Percentiles rank a stretch among this genome's conserved stretches.
Conservation (phyloP, 495 filamentous ascomycete species). For the Aspergillus steynii region DNA sequence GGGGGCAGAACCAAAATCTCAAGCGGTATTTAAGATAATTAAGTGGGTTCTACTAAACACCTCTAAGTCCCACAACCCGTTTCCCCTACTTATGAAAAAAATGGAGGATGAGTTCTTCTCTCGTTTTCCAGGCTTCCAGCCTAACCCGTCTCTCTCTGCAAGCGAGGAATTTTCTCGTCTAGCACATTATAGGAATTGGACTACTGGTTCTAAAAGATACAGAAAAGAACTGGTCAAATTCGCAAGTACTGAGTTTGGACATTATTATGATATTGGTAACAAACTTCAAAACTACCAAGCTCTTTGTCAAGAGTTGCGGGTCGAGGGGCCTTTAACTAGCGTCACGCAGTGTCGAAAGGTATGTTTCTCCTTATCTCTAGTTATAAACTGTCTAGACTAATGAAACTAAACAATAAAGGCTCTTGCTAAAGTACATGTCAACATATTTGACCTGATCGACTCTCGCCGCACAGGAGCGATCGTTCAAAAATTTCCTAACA, state of each 20-base stretch:
- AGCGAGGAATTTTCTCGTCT: conserved; percentile 10
- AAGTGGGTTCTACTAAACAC: too few relatives aligned
- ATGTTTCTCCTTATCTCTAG: conserved; percentile 4
- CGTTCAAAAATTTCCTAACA: conserved; percentile 11
- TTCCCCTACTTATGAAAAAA: too few relatives aligned
- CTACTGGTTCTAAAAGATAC: conserved; percentile 9
- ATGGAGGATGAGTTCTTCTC: conserved; percentile 8
- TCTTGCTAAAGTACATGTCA: conserved; percentile 14
- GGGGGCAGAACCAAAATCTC: too few relatives aligned
- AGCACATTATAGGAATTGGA: conserved; percentile 10
- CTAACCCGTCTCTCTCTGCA: conserved; percentile 8
- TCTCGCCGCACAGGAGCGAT: conserved; percentile 9
- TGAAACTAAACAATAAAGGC: conserved; percentile 8
- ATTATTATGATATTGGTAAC: conserved; percentile 8
- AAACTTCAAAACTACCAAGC: conserved; percentile 8
- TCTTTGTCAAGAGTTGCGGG: conserved; percentile 8
- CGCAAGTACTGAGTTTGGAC: conserved; percentile 9
- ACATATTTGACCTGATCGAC: conserved; percentile 13
- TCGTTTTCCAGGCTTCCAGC: conserved; percentile 11
- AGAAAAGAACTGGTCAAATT: conserved; percentile 11
- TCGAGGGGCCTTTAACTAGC: conserved; percentile 9
- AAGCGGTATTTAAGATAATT: too few relatives aligned
- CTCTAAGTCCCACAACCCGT: too few relatives aligned
- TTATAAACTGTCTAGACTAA: background rate
- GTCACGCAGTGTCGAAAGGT: conserved; percentile 12